Percentiles rank a stretch among this genome's conserved stretches.
These are phyloP conservation scores for Vanilla planifolia DNA, from an alignment of 106 monocot species.

Conservation along the genomic window DNA sequence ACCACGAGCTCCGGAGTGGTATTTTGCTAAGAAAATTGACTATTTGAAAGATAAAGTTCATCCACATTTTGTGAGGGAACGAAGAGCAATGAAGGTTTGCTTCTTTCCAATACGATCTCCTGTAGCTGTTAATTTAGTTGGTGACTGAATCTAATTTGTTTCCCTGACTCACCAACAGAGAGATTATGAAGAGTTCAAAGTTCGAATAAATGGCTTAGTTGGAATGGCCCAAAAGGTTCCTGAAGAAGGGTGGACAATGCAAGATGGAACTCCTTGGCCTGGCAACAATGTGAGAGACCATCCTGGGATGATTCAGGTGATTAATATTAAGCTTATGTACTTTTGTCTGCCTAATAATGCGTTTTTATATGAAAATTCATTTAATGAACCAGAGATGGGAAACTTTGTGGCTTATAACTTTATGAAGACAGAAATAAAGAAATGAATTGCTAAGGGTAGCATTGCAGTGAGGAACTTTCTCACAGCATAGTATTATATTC, in stretches of 20 bases:
- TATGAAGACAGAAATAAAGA: too few species aligned
- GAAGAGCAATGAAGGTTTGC: constrained; percentile 76
- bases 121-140: too few species aligned
- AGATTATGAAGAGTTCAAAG: constrained; percentile 61
- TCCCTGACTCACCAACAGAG: constrained; percentile 23
- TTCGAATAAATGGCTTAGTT: constrained; percentile 48
- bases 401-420: too few species aligned
- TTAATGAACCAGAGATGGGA: too few species aligned
- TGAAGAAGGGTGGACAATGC: too few species aligned
- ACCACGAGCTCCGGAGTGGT: constrained; percentile 87
- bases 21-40: constrained; percentile 69
- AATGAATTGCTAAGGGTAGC: too few species aligned
- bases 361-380: too few species aligned
- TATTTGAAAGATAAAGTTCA: constrained; percentile 75
- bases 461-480: too few species aligned
- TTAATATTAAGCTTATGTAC: background rate
- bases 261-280: too few species aligned
- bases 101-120: too few species aligned
- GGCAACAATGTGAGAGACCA: constrained; percentile 60
- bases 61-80: constrained; percentile 68
- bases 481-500: too few species aligned
- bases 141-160: too few species aligned
- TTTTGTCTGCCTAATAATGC: background rate
- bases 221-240: constrained; percentile 43
- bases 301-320: constrained; percentile 72